phyloP scores from a whole-genome alignment of 2,329 filamentous ascomycete genomes.

The Cladosporium halotolerans region DNA sequence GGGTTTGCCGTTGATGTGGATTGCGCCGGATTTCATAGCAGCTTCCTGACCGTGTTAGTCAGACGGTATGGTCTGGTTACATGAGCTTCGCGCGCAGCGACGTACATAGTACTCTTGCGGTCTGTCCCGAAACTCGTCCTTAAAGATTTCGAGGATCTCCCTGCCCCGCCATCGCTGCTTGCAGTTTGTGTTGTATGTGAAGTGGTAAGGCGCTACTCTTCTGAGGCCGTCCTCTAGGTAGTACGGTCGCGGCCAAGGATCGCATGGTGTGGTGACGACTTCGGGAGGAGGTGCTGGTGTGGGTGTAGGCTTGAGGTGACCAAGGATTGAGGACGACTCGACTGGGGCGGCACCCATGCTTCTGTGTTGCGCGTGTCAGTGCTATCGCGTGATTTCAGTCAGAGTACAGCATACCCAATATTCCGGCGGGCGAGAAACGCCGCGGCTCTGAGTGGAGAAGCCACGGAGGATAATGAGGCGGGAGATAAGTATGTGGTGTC shows the following conservation, averaged over 20 bases:
- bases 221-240: slow-evolving; percentile 77
- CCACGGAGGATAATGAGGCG: slow-evolving; percentile 31
- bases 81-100: slow-evolving; percentile 10
- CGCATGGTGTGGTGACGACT: slow-evolving; percentile 48
- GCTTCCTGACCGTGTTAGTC: slow-evolving; percentile 46
- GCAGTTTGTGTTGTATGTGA: slow-evolving; percentile 89
- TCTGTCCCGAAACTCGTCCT: slow-evolving; percentile 85
- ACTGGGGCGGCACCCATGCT: background rate
- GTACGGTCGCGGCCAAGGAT: slow-evolving; percentile 65
- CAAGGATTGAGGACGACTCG: background rate
- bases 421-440: slow-evolving; percentile 45
- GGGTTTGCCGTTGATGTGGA: slow-evolving; percentile 70
- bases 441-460: slow-evolving; percentile 47
- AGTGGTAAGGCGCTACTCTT: slow-evolving; percentile 80
- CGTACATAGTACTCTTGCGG: slow-evolving; percentile 77
- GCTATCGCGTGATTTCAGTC: background rate
- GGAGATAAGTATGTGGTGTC: background rate
- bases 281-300: slow-evolving; percentile 35
- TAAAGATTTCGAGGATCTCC: slow-evolving; percentile 78
- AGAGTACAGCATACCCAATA: no score
- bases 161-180: slow-evolving; percentile 89
- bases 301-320: slow-evolving; percentile 4
- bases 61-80: slow-evolving; percentile 17
- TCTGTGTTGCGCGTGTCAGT: background rate
- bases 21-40: slow-evolving; percentile 72